Evolutionary conservation across 495 filamentous ascomycete species (phyloP), one percentile per base, ranked within the genome.

Genomic region (Pseudomonodictys pantanalensis): DNA sequence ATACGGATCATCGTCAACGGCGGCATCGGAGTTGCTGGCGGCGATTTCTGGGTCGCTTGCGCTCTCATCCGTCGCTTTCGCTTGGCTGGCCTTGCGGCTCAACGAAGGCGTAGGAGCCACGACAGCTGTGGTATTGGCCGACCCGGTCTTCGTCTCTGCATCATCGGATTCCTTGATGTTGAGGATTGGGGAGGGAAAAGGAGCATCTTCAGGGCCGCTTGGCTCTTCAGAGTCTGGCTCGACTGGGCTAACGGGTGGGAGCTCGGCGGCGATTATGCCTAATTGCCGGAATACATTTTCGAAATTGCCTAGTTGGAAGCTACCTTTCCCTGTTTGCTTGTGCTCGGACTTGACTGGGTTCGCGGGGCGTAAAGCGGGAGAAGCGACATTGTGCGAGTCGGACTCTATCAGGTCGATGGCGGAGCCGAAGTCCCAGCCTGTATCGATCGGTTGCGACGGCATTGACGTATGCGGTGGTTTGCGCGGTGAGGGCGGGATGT

Each of bases 211-310:
- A 8, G 64, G 28, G 7, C 15, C 18, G 41, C 43, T 55, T 38
- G 24, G 39, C 2, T 55, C 49, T 24, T 50, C 57, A 11, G 22
- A 15, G 26, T 44, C 47, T 9, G 30, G 32, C 53, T 52, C 30
- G 26, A 12, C 33, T 41, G 56, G 48, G 9, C 62, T 43, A 4
- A 68, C 47, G 24, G 39, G 24, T 24, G 64, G 54, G 20, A 66
- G 64, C 10, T 53, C 43, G 26, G 65, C 53, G 9, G 50, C 23
- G n/a, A 72, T 64, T 22, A 69, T 58, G 35, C 69, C 73, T 23
- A 79, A 64, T 55, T 66, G 73, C 50, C 72, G 58, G 68, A 71
- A 79, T 18, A 79, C 41, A 38, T 66, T 74, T 39, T 65, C 63
- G 51, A 79, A 79, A 49, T 77, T 71, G 17, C 77, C 77, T 30